Percentiles rank a stretch among this genome's conserved stretches.
These are phyloP conservation scores for Gomphus bonarii DNA, from an alignment of 1,284 basidiomycete species.

Conservation along the genomic window DNA sequence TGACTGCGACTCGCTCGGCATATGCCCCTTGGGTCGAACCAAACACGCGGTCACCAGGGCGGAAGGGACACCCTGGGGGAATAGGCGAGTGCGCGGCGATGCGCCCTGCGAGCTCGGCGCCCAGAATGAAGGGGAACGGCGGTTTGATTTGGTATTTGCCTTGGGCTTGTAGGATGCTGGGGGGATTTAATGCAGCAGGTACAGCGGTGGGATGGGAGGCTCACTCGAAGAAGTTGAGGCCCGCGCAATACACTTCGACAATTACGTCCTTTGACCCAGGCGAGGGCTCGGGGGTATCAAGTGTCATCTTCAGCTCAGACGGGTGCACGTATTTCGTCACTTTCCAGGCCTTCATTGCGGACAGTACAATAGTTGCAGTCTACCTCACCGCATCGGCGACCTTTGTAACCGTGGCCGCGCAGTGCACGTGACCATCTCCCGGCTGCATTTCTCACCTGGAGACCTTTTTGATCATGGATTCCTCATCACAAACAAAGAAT, in stretches of 20 bases:
- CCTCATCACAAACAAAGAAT: neutral
- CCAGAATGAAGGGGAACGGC: slow-evolving; percentile 74
- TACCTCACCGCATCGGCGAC: too few species aligned
- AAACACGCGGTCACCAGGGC: slow-evolving; percentile 83
- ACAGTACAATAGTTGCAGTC: neutral
- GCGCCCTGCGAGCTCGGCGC: slow-evolving; percentile 79
- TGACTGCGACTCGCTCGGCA: slow-evolving; percentile 59
- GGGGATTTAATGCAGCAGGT: neutral
- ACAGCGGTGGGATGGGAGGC: slow-evolving; percentile 14
- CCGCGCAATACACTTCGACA: slow-evolving; percentile 73
- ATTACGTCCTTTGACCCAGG: slow-evolving; percentile 53
- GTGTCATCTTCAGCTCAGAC: slow-evolving; percentile 48
- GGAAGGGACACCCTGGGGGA: slow-evolving; percentile 72
- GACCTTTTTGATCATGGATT: too few species aligned
- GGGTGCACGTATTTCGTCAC: slow-evolving; percentile 68
- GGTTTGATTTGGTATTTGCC: slow-evolving; percentile 85
- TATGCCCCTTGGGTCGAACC: slow-evolving; percentile 77
- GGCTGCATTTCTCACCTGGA: too few species aligned
- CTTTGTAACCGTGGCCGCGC: too few species aligned
- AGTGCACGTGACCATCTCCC: too few species aligned
- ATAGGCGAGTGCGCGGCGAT: slow-evolving; percentile 70
- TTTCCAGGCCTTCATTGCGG: slow-evolving; percentile 69
- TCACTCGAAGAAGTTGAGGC: slow-evolving; percentile 75
- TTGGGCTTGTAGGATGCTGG: slow-evolving; percentile 64
- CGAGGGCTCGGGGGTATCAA: slow-evolving; percentile 52